Evolutionary conservation across 2,329 filamentous ascomycete species (phyloP).

Genomic region (Colletotrichum sp.): DNA sequence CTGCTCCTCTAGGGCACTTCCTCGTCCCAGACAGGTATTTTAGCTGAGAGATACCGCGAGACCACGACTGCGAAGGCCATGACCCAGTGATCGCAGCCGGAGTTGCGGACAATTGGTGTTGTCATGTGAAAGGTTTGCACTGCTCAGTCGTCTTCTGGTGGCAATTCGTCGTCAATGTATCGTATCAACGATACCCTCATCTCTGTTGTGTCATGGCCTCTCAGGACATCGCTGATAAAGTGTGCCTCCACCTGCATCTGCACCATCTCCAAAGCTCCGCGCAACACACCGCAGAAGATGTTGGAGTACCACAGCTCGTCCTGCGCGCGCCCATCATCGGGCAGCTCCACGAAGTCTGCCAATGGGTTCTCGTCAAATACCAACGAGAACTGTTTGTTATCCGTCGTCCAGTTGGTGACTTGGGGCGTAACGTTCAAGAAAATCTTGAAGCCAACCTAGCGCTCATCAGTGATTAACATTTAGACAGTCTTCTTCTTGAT

Average conservation of each 20-base stretch:
- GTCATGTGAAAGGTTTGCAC: background rate
- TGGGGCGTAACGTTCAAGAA: constrained; percentile 96
- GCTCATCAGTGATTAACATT: constrained; percentile 22
- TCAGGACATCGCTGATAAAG: constrained; percentile 91
- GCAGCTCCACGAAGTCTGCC: constrained; percentile 96
- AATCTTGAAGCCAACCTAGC: constrained; percentile 95
- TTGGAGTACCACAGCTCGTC: constrained; percentile 99
- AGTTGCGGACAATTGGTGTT: background rate
- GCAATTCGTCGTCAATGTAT: constrained; percentile 97
- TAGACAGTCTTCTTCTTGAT: background rate
- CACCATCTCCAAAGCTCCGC: constrained; percentile 96
- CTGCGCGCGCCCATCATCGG: constrained; percentile 93
- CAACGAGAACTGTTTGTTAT: constrained; percentile 95
- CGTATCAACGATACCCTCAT: constrained; percentile 92
- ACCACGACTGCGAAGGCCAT: background rate
- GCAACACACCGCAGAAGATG: constrained; percentile 90
- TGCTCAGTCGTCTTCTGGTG: constrained; percentile 87
- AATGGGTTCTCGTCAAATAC: constrained; percentile 97
- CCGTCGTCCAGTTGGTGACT: constrained; percentile 93
- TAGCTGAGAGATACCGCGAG: background rate
- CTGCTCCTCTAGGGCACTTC: background rate
- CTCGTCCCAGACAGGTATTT: background rate
- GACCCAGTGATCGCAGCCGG: background rate
- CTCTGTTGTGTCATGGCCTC: constrained; percentile 95
- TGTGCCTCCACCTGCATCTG: constrained; percentile 99